Base-by-base conservation (phyloP, 1,139 yeast genomes). In the Diutina rugosa region DNA sequence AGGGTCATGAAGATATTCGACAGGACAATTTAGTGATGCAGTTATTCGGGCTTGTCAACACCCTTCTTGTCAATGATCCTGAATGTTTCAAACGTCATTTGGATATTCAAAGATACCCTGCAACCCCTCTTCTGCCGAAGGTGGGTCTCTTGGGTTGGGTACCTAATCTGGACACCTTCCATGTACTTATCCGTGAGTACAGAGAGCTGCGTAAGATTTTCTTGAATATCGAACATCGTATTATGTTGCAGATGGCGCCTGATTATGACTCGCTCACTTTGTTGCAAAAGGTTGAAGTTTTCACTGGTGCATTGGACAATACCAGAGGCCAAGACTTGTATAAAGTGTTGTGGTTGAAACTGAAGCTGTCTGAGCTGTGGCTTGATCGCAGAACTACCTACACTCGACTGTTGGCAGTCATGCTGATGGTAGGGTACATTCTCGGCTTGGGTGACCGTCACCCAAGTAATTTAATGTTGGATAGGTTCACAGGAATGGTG, bases 21-120 rank as follows among this genome's bases (percentile, higher is more conserved):
- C 99, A 95, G 69, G 99, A 95, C 72, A 90, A 90, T 65, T 78
- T 95, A 68, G 99, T 93, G 38, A 95, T 95, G 99, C 99, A 95
- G 69, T 75, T 95, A 63, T 93, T 95, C 70, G 98, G 98, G 0
- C 76, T 95, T 65, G 98, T 93, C 2, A 95, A 95, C 65, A 91
- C 98, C 0, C 74, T 95, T 57, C 77, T 95, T 62, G 80, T 87
- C 1, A 89, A 89, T 64, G 98, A 95, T 69, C 86, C 97, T 0
- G 99, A 93, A 67, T 90, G 97, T 67, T 93, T 91, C 78, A 91
- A 90, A 73, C 80, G 99, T 61, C 99, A 95, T 69, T 77, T 95
- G 71, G 95, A 88, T 66, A 91, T 95, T 60, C 97, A 90, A 64
- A 84, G 86, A 62, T 93, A 84, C 69, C 84, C 97, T 0, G 97